Conservation (phyloP, 257 asterid genomes). For the Craterostigma plantagineum region DNA sequence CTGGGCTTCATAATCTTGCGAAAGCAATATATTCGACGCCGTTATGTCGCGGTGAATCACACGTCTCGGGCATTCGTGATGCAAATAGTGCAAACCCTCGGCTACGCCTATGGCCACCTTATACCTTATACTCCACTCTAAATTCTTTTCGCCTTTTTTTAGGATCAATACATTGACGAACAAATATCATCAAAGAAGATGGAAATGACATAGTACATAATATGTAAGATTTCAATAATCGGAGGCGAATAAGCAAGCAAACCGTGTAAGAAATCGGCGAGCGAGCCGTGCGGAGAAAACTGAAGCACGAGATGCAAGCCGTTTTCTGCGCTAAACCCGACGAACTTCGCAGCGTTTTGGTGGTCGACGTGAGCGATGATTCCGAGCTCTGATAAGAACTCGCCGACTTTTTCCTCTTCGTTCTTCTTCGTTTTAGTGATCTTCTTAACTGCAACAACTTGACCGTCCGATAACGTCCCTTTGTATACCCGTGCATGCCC, state of each 20-base stretch:
- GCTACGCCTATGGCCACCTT: constrained; percentile 72
- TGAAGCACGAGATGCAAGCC: constrained; percentile 81
- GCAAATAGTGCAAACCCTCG: constrained; percentile 76
- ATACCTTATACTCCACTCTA: constrained; percentile 57
- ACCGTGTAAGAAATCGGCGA: constrained; percentile 58
- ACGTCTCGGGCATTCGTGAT: constrained; percentile 67
- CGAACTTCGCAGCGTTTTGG: constrained; percentile 57
- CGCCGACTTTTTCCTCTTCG: constrained; percentile 66
- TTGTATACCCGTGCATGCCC: constrained; percentile 92
- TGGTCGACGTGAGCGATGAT: constrained; percentile 85
- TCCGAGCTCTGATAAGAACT: constrained; percentile 81
- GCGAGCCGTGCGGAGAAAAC: constrained; percentile 62
- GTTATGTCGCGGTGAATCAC: constrained; percentile 88
- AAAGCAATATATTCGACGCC: constrained; percentile 78
- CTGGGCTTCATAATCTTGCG: constrained; percentile 74
- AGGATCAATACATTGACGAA: no score
- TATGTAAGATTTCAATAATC: no score
- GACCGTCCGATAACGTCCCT: constrained; percentile 63
- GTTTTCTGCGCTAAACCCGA: constrained; percentile 64
- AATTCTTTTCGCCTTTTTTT: constrained; percentile 8
- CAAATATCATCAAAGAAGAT: neutral
- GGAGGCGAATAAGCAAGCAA: constrained; percentile 1
- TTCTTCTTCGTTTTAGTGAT: constrained; percentile 40
- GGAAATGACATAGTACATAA: neutral
- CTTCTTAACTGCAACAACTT: constrained; percentile 77